Percentiles rank a stretch among this genome's conserved stretches.
Evolutionary conservation across 192 early-diverging fungal species (phyloP).

Genomic region (Chytriomyces sp.): DNA sequence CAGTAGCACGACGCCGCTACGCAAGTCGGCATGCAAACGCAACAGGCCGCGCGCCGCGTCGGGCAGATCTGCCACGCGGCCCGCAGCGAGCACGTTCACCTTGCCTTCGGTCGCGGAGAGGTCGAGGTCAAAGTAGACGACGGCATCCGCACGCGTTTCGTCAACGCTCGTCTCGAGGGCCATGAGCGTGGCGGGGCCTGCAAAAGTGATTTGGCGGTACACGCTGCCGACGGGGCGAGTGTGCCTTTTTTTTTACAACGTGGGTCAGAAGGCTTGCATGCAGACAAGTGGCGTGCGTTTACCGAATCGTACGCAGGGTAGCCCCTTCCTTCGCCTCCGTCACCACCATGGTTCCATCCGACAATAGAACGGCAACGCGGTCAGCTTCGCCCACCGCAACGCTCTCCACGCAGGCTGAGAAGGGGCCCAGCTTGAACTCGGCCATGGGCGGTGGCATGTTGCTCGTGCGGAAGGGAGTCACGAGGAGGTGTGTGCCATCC

Average conservation of each 20-base stretch:
- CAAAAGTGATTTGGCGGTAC: conserved; percentile 73
- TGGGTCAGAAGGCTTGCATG: no score
- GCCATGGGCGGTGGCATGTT: conserved; percentile 98
- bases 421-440: conserved; percentile 33
- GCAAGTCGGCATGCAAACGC: conserved; percentile 13
- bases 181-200: conserved; percentile 51
- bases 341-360: conserved; percentile 46
- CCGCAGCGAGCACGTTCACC: neutral
- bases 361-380: conserved; percentile 71
- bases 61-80: neutral
- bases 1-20: conserved; percentile 10
- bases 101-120: neutral
- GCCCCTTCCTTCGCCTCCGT: neutral
- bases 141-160: conserved; percentile 3
- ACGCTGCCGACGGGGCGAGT: neutral
- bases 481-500: conserved; percentile 62
- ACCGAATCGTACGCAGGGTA: neutral
- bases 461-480: conserved; percentile 79
- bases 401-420: conserved; percentile 67
- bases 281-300: no score
- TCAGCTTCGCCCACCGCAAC: conserved; percentile 62
- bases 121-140: conserved; percentile 20
- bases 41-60: neutral
- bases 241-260: neutral
- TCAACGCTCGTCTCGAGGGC: conserved; percentile 36